phyloP scores from a whole-genome alignment of 306 rosid species.

The Lablab purpureus region DNA sequence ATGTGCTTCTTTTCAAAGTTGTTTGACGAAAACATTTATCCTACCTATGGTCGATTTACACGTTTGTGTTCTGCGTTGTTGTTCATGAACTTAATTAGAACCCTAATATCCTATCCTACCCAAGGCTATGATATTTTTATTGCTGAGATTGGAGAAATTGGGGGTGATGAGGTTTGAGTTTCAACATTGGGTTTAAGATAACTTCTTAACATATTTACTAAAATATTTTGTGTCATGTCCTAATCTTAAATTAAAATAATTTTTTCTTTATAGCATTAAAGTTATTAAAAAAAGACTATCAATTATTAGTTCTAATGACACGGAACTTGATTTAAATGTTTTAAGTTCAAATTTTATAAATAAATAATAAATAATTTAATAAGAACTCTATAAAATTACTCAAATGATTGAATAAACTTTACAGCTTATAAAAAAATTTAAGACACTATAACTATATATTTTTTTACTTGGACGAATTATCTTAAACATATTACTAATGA shows the following conservation, averaged over 20 bases:
- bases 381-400: neutral
- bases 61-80: neutral
- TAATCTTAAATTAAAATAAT: no score
- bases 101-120: neutral
- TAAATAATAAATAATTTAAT: neutral
- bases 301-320: neutral
- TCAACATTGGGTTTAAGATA: neutral
- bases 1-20: conserved; percentile 8
- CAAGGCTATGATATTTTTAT: neutral
- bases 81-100: neutral
- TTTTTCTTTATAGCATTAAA: no score
- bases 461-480: neutral
- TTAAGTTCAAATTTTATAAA: neutral
- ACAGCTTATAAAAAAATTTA: neutral
- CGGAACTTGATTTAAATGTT: neutral
- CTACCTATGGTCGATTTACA: conserved; percentile 18
- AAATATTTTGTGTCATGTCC: no score
- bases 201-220: no score
- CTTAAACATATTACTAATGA: neutral
- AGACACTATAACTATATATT: no score
- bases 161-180: neutral
- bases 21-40: conserved; percentile 13
- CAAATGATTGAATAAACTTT: no score
- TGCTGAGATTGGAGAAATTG: conserved; percentile 2
- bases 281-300: no score